Percentiles rank a stretch among this genome's conserved stretches.
Conservation (phyloP, 75 land plant species). For the Pinus taeda region DNA sequence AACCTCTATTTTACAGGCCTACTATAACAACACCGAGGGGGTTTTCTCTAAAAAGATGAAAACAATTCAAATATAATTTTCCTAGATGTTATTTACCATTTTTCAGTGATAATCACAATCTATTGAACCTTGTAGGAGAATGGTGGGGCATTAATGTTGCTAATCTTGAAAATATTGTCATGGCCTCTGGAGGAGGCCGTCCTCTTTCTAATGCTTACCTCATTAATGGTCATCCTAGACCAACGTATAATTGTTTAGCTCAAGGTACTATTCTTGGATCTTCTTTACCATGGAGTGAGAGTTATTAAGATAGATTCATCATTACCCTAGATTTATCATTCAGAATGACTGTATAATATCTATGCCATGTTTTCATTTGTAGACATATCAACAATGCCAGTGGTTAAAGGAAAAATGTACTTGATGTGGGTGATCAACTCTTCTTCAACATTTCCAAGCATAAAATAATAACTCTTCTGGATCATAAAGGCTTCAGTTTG, state of each 20-base stretch:
- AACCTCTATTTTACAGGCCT: conserved; percentile 35
- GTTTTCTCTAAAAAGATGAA: conserved; percentile 8
- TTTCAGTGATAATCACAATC: not conserved
- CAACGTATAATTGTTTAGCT: conserved; percentile 22
- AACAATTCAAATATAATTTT: too few relatives aligned
- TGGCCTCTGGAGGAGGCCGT: conserved; percentile 16
- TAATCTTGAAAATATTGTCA: not conserved
- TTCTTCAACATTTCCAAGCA: conserved; percentile 54
- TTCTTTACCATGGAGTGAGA: not conserved
- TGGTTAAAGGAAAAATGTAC: conserved; percentile 41
- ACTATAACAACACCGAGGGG: conserved; percentile 34
- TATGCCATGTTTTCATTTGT: not conserved
- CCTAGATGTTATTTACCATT: not conserved
- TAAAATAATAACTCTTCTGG: conserved; percentile 14
- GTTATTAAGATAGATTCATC: not conserved
- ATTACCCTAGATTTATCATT: too few relatives aligned
- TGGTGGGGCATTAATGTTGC: conserved; percentile 19
- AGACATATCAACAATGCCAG: conserved; percentile 47
- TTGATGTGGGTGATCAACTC: conserved; percentile 46
- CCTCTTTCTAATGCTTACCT: conserved; percentile 22
- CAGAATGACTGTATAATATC: too few relatives aligned
- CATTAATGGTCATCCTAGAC: conserved; percentile 30
- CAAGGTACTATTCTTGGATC: conserved; percentile 10
- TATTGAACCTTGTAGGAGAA: conserved; percentile 13
- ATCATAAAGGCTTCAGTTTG: too few relatives aligned